Conservation (phyloP, 441 rosid genomes). For the Populus hybrid region DNA sequence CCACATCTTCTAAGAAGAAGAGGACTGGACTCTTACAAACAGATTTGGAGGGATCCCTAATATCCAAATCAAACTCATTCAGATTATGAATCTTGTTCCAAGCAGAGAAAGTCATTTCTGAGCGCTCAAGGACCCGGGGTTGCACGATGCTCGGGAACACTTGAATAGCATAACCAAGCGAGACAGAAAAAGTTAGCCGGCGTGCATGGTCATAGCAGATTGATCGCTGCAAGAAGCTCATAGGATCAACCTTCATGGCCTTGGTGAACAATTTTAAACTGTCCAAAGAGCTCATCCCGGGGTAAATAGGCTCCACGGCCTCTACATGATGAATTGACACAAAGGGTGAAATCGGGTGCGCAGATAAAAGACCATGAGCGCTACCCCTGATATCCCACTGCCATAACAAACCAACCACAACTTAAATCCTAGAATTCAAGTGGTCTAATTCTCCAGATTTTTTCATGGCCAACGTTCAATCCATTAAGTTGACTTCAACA, state of each 20-base stretch:
- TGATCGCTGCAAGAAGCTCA: constrained; percentile 73
- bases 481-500: neutral
- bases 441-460: neutral
- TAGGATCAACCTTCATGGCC: constrained; percentile 65
- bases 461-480: neutral
- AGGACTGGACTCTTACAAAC: constrained; percentile 50
- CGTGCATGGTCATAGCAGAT: constrained; percentile 63
- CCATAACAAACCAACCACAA: constrained; percentile 13
- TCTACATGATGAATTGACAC: constrained; percentile 85
- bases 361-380: constrained; percentile 67
- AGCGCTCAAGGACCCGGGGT: constrained; percentile 72
- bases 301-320: constrained; percentile 76
- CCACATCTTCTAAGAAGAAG: constrained; percentile 56
- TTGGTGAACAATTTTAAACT: constrained; percentile 67
- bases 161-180: constrained; percentile 79
- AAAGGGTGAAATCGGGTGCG: constrained; percentile 84
- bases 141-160: constrained; percentile 59
- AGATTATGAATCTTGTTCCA: constrained; percentile 58
- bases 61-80: constrained; percentile 79
- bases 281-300: constrained; percentile 60
- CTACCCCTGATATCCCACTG: constrained; percentile 94
- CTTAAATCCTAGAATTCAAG: constrained; percentile 6
- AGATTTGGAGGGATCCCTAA: constrained; percentile 55
- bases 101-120: constrained; percentile 73
- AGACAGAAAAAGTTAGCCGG: constrained; percentile 53